These are phyloP conservation scores for Leersia perrieri DNA, from an alignment of 176 grass and related monocot genomes.

Conservation along the genomic window DNA sequence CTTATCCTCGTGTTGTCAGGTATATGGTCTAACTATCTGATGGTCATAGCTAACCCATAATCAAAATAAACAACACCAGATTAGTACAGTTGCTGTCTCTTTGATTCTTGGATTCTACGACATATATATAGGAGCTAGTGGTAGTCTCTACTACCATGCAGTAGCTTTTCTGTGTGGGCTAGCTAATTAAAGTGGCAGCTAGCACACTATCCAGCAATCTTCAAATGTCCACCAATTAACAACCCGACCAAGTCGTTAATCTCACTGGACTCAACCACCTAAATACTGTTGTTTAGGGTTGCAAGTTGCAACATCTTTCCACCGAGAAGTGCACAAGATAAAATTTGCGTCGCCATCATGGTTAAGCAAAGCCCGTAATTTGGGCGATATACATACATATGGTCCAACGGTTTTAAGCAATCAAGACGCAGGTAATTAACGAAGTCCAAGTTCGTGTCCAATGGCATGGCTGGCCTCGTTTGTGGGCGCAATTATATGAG, in stretches of 20 bases:
- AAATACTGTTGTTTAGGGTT: background rate
- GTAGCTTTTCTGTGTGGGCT: background rate
- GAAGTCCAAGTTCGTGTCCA: slow-evolving; percentile 21
- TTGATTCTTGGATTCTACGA: slow-evolving; percentile 9
- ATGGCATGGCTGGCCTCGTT: background rate
- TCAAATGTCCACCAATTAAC: background rate
- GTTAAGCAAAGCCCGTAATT: background rate
- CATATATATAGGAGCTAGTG: background rate
- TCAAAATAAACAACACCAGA: background rate
- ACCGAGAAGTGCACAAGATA: background rate
- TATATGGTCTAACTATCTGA: background rate
- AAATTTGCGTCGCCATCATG: background rate
- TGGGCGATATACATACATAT: background rate
- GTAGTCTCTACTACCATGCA: too few species aligned
- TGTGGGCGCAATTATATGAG: slow-evolving; percentile 32
- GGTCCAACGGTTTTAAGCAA: background rate
- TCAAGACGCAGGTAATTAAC: too few species aligned
- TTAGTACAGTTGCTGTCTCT: background rate
- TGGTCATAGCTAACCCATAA: background rate
- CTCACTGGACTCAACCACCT: background rate
- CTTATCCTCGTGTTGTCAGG: slow-evolving; percentile 15
- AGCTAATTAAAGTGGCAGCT: background rate
- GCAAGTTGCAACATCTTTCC: background rate
- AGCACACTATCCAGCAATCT: background rate
- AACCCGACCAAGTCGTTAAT: background rate